Evolutionary conservation across 768 basidiomycete species (phyloP), one percentile per base, ranked within the genome.

Genomic region (Clitopilus passeckerianus): DNA sequence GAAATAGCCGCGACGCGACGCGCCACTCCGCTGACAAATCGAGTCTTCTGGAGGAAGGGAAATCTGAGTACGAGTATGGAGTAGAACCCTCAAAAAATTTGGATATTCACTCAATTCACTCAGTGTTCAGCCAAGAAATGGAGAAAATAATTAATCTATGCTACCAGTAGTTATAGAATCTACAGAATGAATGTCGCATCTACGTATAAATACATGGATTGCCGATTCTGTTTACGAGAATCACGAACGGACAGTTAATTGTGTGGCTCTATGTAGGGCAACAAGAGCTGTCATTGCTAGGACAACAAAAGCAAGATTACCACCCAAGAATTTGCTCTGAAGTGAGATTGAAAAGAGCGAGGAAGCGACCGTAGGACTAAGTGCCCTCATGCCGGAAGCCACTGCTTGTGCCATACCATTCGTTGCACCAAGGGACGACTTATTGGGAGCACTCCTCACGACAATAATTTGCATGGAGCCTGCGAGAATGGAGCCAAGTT

Each of bases 391-490:
- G 12, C n/a, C 20, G 10, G 46, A 12, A 18, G 46, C 74, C 5
- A 78, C 66, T 64, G 83, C 81, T 65, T 88, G 85, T 7, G 77
- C 83, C 30, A 86, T 60, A 8, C 84, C 83, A 60, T 84, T 85
- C 3, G 79, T 77, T 6, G 82, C 77, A 1, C 81, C 85, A 5
- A 89, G 70, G 6, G 80, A 66, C 0, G 72, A 68, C 2, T 72
- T 71, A 34, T 65, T 68, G 63, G 66, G 84, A 63, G 68, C 76
- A 67, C 64, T 80, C 74, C 64, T 80, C 70, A 68, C 84, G 57
- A 71, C 78, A 67, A 65, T 75, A 67, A 72, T 74, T 65, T 75
- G 86, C 66, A 71, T 78, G 69, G 67, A 76, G 75, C 62, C 86
- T 87, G 75, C 41, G 59, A 16, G 18, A 6, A 43, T 1, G 14